Conservation (phyloP, 2,329 filamentous ascomycete genomes). For the Hymenoscyphus albidus region DNA sequence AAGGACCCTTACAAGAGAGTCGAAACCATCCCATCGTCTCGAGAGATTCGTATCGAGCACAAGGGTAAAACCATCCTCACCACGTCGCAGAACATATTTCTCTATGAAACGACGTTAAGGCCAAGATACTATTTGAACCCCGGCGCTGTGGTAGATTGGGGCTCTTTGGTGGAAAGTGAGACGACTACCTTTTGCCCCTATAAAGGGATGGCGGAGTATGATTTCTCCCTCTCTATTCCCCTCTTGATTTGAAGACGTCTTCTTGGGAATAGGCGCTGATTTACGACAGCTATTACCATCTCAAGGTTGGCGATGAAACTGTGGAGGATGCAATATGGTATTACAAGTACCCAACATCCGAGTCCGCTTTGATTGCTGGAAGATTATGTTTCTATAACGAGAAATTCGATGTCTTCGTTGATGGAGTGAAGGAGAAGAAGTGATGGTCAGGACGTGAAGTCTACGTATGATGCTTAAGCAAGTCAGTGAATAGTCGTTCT, state of each 20-base stretch:
- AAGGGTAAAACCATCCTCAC: slow-evolving; percentile 45
- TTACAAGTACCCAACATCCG: slow-evolving; percentile 53
- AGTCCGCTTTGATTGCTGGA: slow-evolving; percentile 53
- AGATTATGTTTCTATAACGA: slow-evolving; percentile 65
- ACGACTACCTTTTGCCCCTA: slow-evolving; percentile 61
- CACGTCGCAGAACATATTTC: slow-evolving; percentile 44
- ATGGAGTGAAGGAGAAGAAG: slow-evolving; percentile 41
- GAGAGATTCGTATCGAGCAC: slow-evolving; percentile 47
- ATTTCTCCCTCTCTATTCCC: slow-evolving; percentile 5
- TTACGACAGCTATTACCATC: slow-evolving; percentile 42
- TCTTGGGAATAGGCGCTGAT: slow-evolving; percentile 4
- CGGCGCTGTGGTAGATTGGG: slow-evolving; percentile 15
- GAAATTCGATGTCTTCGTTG: slow-evolving; percentile 59
- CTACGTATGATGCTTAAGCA: neutral
- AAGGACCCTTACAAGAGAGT: slow-evolving; percentile 66
- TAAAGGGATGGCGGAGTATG: slow-evolving; percentile 61
- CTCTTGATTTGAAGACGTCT: neutral
- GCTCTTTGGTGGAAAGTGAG: slow-evolving; percentile 45
- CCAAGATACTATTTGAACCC: slow-evolving; percentile 49
- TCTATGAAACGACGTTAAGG: slow-evolving; percentile 58
- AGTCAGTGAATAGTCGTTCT: neutral
- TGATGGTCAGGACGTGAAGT: neutral
- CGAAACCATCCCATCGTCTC: slow-evolving; percentile 54
- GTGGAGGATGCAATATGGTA: slow-evolving; percentile 58
- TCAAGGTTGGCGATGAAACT: slow-evolving; percentile 44